Evolutionary conservation across 345 rosid species (phyloP), one percentile per base, ranked within the genome.

Genomic region (Anacardium occidentale): DNA sequence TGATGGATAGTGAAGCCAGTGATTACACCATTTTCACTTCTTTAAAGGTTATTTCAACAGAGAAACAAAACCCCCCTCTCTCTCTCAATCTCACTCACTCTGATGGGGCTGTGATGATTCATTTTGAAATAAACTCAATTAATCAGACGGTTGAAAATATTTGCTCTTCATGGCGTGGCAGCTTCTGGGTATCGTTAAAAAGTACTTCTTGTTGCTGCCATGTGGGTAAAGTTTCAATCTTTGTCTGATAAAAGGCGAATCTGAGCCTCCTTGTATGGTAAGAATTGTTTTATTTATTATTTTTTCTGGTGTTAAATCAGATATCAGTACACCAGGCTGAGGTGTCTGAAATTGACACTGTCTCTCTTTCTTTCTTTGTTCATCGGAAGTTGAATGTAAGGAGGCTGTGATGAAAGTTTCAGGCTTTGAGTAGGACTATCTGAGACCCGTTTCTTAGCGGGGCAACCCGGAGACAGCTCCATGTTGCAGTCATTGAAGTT

Each of bases 101-200:
- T 14, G 50, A 62, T 40, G 60, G 20, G 66, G 74, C 74, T 71
- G 58, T 71, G 74, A 61, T 20, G 74, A 37, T 37, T 32, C 9
- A 4, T 48, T 7, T 29, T 13, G 13, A 37, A 37, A 0, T n/a
- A 12, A 62, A 50, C 14, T 32, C 34, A 50, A 47, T 59, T 2
- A 12, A 61, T 18, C 66, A 34, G 67, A 48, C 67, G 1, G 11
- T 21, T 66, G 50, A 20, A 47, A 26, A 11, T 22, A 10, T 68
- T 55, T 40, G 8, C 20, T 18, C n/a, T 5, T 50, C 47, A 50
- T 71, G 74, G 74, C 74, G 51, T 3, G 74, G 74, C 48, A 61
- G 34, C 60, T 29, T 71, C 59, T 60, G 67, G 59, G 21, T 32
- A 32, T 50, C 10, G 18, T n/a, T 45, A 26, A 52, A 52, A 40